These are phyloP conservation scores for Linnemannia exigua DNA, from an alignment of 192 early-diverging fungal genomes.

Conservation along the genomic window DNA sequence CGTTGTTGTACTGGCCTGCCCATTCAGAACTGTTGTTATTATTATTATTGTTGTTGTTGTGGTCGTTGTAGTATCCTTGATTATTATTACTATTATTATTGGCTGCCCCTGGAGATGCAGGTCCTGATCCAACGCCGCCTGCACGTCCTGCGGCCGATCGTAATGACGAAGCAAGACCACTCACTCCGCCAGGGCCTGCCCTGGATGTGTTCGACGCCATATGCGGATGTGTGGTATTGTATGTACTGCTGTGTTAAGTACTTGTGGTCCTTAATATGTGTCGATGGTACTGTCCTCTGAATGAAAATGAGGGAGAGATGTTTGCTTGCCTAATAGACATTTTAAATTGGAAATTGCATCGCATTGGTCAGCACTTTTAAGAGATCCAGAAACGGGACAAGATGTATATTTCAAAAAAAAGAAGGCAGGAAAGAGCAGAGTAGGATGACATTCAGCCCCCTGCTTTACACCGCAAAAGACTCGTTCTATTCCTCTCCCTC, in stretches of 20 bases:
- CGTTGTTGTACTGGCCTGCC: neutral
- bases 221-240: neutral
- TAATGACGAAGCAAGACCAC: slow-evolving; percentile 49
- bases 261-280: neutral
- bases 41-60: slow-evolving; percentile 1
- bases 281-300: neutral
- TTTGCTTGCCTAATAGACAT: slow-evolving; percentile 2
- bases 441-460: neutral
- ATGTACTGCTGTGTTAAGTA: neutral
- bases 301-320: neutral
- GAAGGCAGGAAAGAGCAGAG: neutral
- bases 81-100: slow-evolving; percentile 18
- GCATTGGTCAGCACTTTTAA: neutral
- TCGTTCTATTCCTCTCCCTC: neutral
- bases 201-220: slow-evolving; percentile 29
- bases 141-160: slow-evolving; percentile 31
- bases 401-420: neutral
- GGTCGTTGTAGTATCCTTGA: slow-evolving; percentile 11
- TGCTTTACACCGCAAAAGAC: neutral
- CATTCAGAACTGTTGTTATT: neutral
- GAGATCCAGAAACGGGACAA: neutral
- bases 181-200: slow-evolving; percentile 37
- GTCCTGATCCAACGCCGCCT: neutral
- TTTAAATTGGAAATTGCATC: neutral
- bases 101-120: neutral